Conservation (phyloP, 2,329 filamentous ascomycete genomes). For the Immersiporthe knoxdaviesiana region DNA sequence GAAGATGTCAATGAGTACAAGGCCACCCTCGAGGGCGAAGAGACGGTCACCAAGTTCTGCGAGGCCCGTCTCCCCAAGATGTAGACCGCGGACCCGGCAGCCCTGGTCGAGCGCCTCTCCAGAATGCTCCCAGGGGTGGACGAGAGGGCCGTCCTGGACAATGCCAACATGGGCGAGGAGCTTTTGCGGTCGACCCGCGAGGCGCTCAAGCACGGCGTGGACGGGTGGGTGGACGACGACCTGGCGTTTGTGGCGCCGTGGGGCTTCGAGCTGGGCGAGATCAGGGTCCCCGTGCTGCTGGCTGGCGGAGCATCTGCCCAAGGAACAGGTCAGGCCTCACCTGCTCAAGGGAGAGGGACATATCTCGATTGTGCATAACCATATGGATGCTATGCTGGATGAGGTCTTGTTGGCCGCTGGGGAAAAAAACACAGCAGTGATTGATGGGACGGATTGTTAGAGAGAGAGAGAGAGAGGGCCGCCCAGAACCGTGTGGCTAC, state of each 20-base stretch:
- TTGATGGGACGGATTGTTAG: too few species aligned
- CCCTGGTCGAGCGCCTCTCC: constrained; percentile 18
- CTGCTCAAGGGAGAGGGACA: constrained; percentile 33
- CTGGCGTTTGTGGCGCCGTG: constrained; percentile 32
- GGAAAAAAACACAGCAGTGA: background rate
- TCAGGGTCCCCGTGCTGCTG: constrained; percentile 34
- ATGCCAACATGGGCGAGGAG: constrained; percentile 12
- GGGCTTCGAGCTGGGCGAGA: constrained; percentile 34
- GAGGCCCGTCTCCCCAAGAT: constrained; percentile 15
- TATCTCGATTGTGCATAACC: constrained; percentile 21
- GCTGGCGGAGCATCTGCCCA: constrained; percentile 32
- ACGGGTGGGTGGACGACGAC: constrained; percentile 36
- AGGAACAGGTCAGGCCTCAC: constrained; percentile 30
- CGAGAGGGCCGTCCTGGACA: constrained; percentile 20
- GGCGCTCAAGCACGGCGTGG: constrained; percentile 29
- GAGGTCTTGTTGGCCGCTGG: constrained; percentile 20
- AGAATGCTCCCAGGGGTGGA: constrained; percentile 22
- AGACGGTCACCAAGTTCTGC: constrained; percentile 11
- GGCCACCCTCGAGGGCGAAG: constrained; percentile 20
- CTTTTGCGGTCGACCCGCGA: constrained; percentile 21
- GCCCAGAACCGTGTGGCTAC: background rate
- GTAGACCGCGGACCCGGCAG: constrained; percentile 8
- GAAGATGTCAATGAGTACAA: constrained; percentile 23
- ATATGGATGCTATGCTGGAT: constrained; percentile 24
- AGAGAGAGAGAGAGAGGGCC: background rate